Evolutionary conservation across 495 filamentous ascomycete genomes (phyloP).

Genomic region (Bathelium albidoporum): DNA sequence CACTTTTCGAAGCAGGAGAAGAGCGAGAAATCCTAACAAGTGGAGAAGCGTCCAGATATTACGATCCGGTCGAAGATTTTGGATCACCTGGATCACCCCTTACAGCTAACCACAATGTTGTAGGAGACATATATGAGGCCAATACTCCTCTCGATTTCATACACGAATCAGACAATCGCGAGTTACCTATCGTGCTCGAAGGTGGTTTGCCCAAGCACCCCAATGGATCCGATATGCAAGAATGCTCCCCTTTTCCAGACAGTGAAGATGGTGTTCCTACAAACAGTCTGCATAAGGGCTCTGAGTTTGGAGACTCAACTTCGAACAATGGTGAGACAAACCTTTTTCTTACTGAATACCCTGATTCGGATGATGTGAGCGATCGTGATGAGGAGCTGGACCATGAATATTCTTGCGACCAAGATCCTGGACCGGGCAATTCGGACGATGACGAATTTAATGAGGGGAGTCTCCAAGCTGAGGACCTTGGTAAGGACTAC

Average conservation of each 20-base stretch:
- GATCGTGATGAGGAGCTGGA: not conserved
- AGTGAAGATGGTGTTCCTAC: not conserved
- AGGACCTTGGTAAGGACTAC: no score
- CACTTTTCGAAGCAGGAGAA: not conserved
- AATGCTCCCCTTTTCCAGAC: not conserved
- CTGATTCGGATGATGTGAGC: not conserved
- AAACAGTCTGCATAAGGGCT: not conserved
- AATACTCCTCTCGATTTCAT: not conserved
- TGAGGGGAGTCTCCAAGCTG: not conserved
- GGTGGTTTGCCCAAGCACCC: not conserved
- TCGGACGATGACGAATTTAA: not conserved
- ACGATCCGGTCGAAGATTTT: not conserved
- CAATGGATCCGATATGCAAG: not conserved
- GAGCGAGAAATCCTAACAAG: not conserved
- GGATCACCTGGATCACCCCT: not conserved
- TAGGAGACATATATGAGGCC: not conserved
- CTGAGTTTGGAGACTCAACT: not conserved
- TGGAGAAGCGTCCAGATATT: conserved; percentile 1
- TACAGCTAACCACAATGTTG: not conserved
- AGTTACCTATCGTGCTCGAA: not conserved
- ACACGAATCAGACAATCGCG: not conserved
- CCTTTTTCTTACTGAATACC: not conserved
- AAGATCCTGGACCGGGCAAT: not conserved
- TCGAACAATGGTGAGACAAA: not conserved
- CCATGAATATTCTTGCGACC: not conserved